Conservation (phyloP, 2,329 filamentous ascomycete genomes). For the Cryphonectria japonica region DNA sequence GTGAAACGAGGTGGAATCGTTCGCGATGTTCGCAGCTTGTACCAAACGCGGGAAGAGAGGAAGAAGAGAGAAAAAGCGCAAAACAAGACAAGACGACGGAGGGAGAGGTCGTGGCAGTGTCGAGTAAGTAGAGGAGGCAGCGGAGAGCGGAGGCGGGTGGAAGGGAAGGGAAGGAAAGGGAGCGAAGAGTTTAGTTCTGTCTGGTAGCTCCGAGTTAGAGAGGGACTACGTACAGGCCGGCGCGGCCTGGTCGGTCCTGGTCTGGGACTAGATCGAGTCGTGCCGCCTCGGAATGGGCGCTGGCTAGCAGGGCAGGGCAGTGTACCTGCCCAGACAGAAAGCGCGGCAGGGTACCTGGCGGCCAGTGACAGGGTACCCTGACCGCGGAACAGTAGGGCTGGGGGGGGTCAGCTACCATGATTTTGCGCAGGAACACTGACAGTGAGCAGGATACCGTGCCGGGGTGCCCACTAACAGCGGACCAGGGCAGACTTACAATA, state of each 20-base stretch:
- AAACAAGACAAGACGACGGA: constrained; percentile 22
- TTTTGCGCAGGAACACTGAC: neutral
- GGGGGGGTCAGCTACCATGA: neutral
- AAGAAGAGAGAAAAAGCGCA: constrained; percentile 19
- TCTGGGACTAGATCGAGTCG: constrained; percentile 3
- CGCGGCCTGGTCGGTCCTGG: constrained; percentile 16
- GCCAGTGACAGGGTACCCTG: neutral
- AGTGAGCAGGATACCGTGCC: neutral
- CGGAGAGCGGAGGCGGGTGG: constrained; percentile 15
- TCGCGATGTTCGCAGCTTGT: constrained; percentile 17
- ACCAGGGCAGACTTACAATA: neutral
- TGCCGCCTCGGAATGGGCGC: constrained; percentile 2
- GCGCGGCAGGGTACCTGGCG: neutral
- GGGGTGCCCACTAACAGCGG: neutral
- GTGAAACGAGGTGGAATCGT: constrained; percentile 24
- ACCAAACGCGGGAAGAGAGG: constrained; percentile 19
- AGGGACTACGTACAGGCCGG: constrained; percentile 8
- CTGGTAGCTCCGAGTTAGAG: constrained; percentile 16
- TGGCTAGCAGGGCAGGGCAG: neutral
- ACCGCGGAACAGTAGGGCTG: neutral
- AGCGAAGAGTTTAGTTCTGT: constrained; percentile 14
- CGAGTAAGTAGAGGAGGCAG: constrained; percentile 8
- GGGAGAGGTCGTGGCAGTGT: constrained; percentile 21
- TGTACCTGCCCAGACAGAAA: neutral
- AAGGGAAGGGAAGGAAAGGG: constrained; percentile 14